These are phyloP conservation scores for Conoideocrella luteorostrata DNA, from an alignment of 2,329 filamentous ascomycete species.

Conservation along the genomic window DNA sequence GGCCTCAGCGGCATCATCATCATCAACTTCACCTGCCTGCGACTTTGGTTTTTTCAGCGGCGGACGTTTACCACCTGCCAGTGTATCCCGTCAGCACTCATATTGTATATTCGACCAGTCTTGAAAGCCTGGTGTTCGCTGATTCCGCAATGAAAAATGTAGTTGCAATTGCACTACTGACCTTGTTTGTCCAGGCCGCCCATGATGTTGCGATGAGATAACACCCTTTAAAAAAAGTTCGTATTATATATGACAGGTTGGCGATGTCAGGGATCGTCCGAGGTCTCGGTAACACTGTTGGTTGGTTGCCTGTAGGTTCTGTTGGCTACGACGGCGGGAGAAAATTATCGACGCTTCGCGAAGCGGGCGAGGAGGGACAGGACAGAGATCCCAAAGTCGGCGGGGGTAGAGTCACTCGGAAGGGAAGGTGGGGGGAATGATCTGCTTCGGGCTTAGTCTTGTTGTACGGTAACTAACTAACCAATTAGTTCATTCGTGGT, in stretches of 20 bases:
- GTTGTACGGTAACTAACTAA: too few relatives aligned
- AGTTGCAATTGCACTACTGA: too few relatives aligned
- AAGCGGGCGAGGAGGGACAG: background rate
- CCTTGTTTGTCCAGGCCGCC: conserved; percentile 34
- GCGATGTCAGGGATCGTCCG: too few relatives aligned
- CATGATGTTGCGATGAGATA: conserved; percentile 19
- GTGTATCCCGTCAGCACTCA: too few relatives aligned
- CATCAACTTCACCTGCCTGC: too few relatives aligned
- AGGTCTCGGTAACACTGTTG: background rate
- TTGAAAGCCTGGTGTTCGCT: background rate
- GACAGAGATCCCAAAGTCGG: background rate
- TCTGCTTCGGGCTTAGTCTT: conserved; percentile 6
- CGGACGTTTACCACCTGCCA: too few relatives aligned
- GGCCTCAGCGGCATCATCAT: too few relatives aligned
- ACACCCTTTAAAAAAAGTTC: background rate
- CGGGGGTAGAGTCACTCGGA: background rate
- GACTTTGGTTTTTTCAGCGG: too few relatives aligned
- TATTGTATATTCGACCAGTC: background rate
- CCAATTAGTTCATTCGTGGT: too few relatives aligned
- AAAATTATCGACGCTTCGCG: background rate
- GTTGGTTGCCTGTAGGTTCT: too few relatives aligned
- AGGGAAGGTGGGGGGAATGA: background rate
- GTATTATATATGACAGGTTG: background rate
- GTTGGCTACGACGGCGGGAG: too few relatives aligned
- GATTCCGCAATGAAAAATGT: background rate